Conservation (phyloP, 2,329 filamentous ascomycete species). For the Fusarium bactridioides region DNA sequence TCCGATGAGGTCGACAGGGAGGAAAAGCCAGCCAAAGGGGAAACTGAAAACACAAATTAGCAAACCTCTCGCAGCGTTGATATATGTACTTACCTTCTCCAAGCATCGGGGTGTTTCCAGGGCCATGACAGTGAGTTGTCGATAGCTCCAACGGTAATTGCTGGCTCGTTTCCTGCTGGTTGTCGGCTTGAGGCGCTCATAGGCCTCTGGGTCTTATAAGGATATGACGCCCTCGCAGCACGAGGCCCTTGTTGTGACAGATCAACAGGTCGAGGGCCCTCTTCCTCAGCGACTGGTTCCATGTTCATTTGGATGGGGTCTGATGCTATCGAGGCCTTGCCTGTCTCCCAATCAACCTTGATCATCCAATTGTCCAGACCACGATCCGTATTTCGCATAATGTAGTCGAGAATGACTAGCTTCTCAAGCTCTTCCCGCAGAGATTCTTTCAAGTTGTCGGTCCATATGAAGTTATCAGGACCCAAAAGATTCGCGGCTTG, state of each 20-base stretch:
- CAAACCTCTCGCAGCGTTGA: background rate
- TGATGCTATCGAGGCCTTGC: slow-evolving; percentile 84
- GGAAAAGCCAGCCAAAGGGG: slow-evolving; percentile 97
- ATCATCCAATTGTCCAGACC: slow-evolving; percentile 99
- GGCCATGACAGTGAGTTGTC: slow-evolving; percentile 99
- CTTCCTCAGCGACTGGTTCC: slow-evolving; percentile 55
- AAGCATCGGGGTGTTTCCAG: slow-evolving; percentile 97
- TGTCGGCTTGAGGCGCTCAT: slow-evolving; percentile 77
- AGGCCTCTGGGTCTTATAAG: slow-evolving; percentile 80
- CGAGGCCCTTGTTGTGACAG: slow-evolving; percentile 52
- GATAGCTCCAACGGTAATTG: slow-evolving; percentile 86
- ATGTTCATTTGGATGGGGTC: slow-evolving; percentile 77
- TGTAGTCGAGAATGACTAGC: slow-evolving; percentile 95
- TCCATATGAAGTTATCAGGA: slow-evolving; percentile 79
- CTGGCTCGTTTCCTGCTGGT: slow-evolving; percentile 58
- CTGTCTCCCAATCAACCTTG: slow-evolving; percentile 85
- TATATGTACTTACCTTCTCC: slow-evolving; percentile 59
- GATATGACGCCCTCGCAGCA: slow-evolving; percentile 60
- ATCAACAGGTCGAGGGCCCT: slow-evolving; percentile 69
- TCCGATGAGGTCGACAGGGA: slow-evolving; percentile 95
- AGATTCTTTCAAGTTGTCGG: slow-evolving; percentile 83
- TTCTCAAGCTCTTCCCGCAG: slow-evolving; percentile 97
- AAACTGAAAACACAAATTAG: slow-evolving; percentile 67
- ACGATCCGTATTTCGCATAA: slow-evolving; percentile 98
- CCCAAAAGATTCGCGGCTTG: slow-evolving; percentile 61